These are phyloP conservation scores for Cyclotella choctawhatcheeana DNA, from an alignment of 108 stramenopile species.

Conservation along the genomic window DNA sequence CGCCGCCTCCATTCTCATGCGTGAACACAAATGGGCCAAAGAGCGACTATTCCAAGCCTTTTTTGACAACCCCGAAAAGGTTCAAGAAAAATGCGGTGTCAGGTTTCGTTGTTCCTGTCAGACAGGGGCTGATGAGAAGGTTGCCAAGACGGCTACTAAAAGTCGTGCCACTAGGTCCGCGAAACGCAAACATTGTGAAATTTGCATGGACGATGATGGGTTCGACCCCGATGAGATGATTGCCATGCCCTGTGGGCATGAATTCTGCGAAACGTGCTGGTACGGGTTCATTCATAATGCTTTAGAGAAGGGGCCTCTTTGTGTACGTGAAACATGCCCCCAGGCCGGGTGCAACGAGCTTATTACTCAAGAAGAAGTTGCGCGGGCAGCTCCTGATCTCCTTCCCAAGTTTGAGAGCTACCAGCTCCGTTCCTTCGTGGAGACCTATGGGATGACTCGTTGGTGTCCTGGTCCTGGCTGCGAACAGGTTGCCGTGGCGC, in stretches of 20 bases:
- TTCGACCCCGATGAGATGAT: conserved; percentile 65
- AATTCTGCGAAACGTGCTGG: conserved; percentile 96
- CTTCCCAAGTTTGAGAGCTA: conserved; percentile 75
- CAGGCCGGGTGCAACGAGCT: conserved; percentile 88
- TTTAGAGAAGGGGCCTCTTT: conserved; percentile 79
- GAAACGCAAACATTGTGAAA: conserved; percentile 34
- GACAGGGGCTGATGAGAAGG: conserved; percentile 30
- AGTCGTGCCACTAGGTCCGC: conserved; percentile 27
- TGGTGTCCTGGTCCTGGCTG: conserved; percentile 98
- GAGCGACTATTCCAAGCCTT: conserved; percentile 91
- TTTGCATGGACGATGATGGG: conserved; percentile 85
- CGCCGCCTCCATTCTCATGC: conserved; percentile 88
- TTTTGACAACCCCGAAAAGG: conserved; percentile 68
- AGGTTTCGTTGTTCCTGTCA: conserved; percentile 38
- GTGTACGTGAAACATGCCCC: conserved; percentile 89
- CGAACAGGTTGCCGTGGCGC: conserved; percentile 87
- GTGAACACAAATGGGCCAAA: conserved; percentile 91
- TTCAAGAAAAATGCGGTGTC: conserved; percentile 79
- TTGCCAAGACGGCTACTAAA: conserved; percentile 25
- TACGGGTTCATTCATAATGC: conserved; percentile 86
- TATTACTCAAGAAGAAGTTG: conserved; percentile 84
- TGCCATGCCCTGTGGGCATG: conserved; percentile 94
- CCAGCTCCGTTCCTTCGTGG: conserved; percentile 93
- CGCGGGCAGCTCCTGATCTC: conserved; percentile 59
- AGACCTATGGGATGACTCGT: conserved; percentile 89